A percentile compares a stretch with the other conserved stretches of the same genome.
phyloP scores from a whole-genome alignment of 2,329 filamentous ascomycete species.

The Hypoxylon sp. region DNA sequence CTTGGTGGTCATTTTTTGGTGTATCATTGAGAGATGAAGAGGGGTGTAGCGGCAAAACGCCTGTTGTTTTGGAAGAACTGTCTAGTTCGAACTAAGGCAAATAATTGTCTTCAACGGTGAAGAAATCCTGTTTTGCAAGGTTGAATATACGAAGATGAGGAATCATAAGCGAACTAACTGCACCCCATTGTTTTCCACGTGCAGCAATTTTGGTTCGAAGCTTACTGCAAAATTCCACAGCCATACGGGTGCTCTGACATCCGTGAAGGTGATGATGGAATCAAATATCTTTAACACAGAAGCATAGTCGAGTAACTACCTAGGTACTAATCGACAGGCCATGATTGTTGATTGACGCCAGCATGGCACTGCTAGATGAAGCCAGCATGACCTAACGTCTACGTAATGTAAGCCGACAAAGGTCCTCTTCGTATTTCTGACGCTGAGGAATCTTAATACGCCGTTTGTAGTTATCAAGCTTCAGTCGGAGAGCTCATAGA shows the following conservation, averaged over 20 bases:
- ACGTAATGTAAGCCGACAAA: slow-evolving; percentile 16
- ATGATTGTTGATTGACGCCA: slow-evolving; percentile 31
- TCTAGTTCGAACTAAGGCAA: slow-evolving; percentile 23
- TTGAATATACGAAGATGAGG: slow-evolving; percentile 12
- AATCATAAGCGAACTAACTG: slow-evolving; percentile 9
- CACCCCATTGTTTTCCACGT: slow-evolving; percentile 8
- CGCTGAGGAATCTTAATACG: slow-evolving; percentile 17
- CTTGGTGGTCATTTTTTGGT: slow-evolving; percentile 41
- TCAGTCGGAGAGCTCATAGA: slow-evolving; percentile 35
- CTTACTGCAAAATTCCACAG: slow-evolving; percentile 15
- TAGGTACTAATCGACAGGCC: neutral
- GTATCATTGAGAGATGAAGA: slow-evolving; percentile 41
- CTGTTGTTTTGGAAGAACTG: slow-evolving; percentile 45
- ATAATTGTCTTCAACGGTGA: slow-evolving; percentile 15
- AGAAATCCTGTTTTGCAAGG: slow-evolving; percentile 25
- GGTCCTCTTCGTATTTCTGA: slow-evolving; percentile 10
- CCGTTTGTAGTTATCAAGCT: slow-evolving; percentile 18
- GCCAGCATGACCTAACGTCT: slow-evolving; percentile 17
- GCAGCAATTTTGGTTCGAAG: slow-evolving; percentile 8
- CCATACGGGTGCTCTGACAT: slow-evolving; percentile 26
- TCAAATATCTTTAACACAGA: slow-evolving; percentile 16
- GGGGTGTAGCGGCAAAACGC: slow-evolving; percentile 49
- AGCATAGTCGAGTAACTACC: slow-evolving; percentile 8
- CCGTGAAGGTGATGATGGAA: slow-evolving; percentile 5
- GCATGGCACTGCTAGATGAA: slow-evolving; percentile 3